A percentile compares a stretch with the other conserved stretches of the same genome.
Conservation (phyloP, 2,329 filamentous ascomycete genomes). For the Venturiaceae sp. region DNA sequence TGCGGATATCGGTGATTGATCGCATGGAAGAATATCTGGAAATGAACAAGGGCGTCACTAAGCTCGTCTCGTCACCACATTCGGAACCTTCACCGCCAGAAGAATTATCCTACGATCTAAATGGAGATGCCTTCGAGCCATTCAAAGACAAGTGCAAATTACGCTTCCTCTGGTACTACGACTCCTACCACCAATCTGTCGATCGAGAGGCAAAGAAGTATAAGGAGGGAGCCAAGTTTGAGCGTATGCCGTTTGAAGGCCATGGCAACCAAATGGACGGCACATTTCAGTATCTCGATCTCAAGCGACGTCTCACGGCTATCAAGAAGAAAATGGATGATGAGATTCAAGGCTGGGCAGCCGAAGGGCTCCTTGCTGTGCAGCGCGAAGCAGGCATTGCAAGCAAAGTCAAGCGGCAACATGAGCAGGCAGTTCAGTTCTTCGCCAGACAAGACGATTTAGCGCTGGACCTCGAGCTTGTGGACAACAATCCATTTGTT, state of each 20-base stretch:
- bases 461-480: slow-evolving; percentile 66
- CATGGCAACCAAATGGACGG: slow-evolving; percentile 74
- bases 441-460: slow-evolving; percentile 62
- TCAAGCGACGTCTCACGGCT: slow-evolving; percentile 57
- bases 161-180: slow-evolving; percentile 92
- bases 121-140: slow-evolving; percentile 60
- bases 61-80: slow-evolving; percentile 24
- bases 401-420: slow-evolving; percentile 74
- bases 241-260: slow-evolving; percentile 82
- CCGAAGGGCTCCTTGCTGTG: slow-evolving; percentile 54
- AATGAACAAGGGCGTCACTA: slow-evolving; percentile 36
- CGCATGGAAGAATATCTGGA: slow-evolving; percentile 71
- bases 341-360: slow-evolving; percentile 64
- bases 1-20: slow-evolving; percentile 78
- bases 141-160: slow-evolving; percentile 88
- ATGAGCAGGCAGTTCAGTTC: slow-evolving; percentile 67
- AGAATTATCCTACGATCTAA: slow-evolving; percentile 35
- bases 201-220: slow-evolving; percentile 53
- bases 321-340: slow-evolving; percentile 63
- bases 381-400: slow-evolving; percentile 64
- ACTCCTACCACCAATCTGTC: slow-evolving; percentile 69
- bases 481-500: slow-evolving; percentile 76
- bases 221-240: slow-evolving; percentile 55
- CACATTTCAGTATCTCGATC: slow-evolving; percentile 67
- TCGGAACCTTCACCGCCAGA: slow-evolving; percentile 14